Base-by-base conservation (phyloP, 805 yeast genomes). In the Candida sonorensis region DNA sequence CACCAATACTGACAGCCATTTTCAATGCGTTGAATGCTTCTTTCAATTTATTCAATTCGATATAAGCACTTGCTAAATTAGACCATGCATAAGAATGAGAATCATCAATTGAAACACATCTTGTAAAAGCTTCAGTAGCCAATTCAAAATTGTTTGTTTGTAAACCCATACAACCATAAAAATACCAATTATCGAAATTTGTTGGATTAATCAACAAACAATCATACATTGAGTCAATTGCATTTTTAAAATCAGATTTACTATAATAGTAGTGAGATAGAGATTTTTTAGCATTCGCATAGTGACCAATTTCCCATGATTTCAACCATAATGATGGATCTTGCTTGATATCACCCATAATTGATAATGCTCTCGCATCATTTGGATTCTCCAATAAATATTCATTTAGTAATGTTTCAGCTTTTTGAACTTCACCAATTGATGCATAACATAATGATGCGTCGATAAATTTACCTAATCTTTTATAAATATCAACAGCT, bases 371-470 rank as follows among this genome's bases (percentile, higher is more conserved):
- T 44, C 96, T 69, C 1, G 95, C 88, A 56, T 86, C 95, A 3
- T 71, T 65, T 4, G 94, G 86, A 44, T 72, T 67, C 11, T 57
- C 46, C 10, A 53, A 57, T 5, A 87, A 55, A 45, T 86, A 69
- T 16, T 64, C 59, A 17, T 63, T 44, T 24, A 92, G 59, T 12
- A 86, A 59, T 23, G 62, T 61, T 35, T 72, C 72, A 0, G 95
- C 97, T 36, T 73, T 69, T 2, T 55, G 57, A 41, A 75, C 84
- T 37, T 81, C 75, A 15, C 88, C 96, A 10, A 77, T 77, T 2
- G 94, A 81, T 3, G 95, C 94, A 46, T 82, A 76, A 63, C 97
- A 92, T 34, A 90, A 62, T 0, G 97, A 97, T 17, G 82, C 82
- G 47, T 90, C 97, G 23, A 81, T 73, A 49, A 76, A 69, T 67